Base-by-base conservation (phyloP, 2,329 filamentous ascomycete genomes). In the Pseudopithomyces maydicus region DNA sequence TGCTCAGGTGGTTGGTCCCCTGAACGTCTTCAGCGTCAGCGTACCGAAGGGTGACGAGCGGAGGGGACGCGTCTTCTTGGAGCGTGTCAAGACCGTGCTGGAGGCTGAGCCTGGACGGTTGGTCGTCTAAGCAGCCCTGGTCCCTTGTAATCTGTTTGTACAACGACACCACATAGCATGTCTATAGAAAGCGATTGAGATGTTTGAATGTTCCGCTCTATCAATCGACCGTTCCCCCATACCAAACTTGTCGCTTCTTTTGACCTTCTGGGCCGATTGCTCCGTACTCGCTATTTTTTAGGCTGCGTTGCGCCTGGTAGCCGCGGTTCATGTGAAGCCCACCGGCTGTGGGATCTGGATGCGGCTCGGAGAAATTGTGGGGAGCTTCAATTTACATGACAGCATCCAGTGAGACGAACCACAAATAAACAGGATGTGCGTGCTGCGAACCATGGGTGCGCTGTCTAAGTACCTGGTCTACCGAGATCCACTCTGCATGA, bases 21-120 rank as follows among this genome's bases (percentile, higher is more conserved):
- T 85, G 53, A 96, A 96, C 73, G 80, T 93, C 0, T 96, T 98
- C 74, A 94, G 87, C 68, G 80, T 99, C 50, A 88, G 82, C 26
- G 93, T 96, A 19, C 87, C 89, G 38, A 87, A 85, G 77, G 86
- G 85, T 8, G 95, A 99, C 75, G 90, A 93, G 83, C 86, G 88
- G 80, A 84, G 92, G 68, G 95, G 91, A 14, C 83, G 85, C 70
- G 82, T 88, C 11, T 99, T 97, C 79, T 77, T 99, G 62, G 89
- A 94, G 78, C 86, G 91, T 67, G 85, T 97, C 71, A 97, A 97
- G 86, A 79, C 83, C 44, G 88, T 94, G 23, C 77, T 99, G 65
- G 75, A 78, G 59, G 70, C 57, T 14, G 73, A 77, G 55, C 75
- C 76, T 8, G 75, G 75, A 35, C 65, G 72, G 29, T 62, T 78